Conservation (phyloP, 2,329 filamentous ascomycete genomes). For the Aschersonia sp. region DNA sequence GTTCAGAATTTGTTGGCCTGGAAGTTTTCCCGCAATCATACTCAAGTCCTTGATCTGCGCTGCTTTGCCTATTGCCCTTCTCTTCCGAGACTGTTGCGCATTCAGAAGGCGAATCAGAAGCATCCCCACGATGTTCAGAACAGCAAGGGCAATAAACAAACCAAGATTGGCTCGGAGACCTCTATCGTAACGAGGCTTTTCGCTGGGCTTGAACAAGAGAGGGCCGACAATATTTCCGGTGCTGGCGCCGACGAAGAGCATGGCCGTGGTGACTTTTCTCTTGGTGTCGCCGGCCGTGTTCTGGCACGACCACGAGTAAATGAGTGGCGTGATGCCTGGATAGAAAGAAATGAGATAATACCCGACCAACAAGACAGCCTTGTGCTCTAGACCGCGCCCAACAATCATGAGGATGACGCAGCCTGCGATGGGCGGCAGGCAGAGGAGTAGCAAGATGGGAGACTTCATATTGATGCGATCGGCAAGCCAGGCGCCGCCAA, state of each 20-base stretch:
- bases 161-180: slow-evolving; percentile 45
- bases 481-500: slow-evolving; percentile 41
- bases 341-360: slow-evolving; percentile 48
- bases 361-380: slow-evolving; percentile 35
- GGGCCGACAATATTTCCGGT: slow-evolving; percentile 53
- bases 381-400: slow-evolving; percentile 26
- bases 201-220: slow-evolving; percentile 40
- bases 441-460: slow-evolving; percentile 36
- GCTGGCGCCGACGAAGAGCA: slow-evolving; percentile 46
- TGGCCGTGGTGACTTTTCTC: slow-evolving; percentile 46
- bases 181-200: slow-evolving; percentile 41
- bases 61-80: slow-evolving; percentile 23
- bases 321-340: slow-evolving; percentile 37
- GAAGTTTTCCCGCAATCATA: slow-evolving; percentile 22
- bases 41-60: slow-evolving; percentile 38
- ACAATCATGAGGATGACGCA: slow-evolving; percentile 37
- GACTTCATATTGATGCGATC: slow-evolving; percentile 40
- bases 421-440: slow-evolving; percentile 41
- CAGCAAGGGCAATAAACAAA: slow-evolving; percentile 41
- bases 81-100: slow-evolving; percentile 23
- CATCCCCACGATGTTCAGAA: slow-evolving; percentile 23
- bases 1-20: slow-evolving; percentile 10
- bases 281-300: slow-evolving; percentile 55
- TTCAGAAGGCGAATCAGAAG: slow-evolving; percentile 32
- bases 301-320: slow-evolving; percentile 41